These are phyloP conservation scores for Phaffia tasmanica DNA, from an alignment of 768 basidiomycete genomes.

Conservation along the genomic window DNA sequence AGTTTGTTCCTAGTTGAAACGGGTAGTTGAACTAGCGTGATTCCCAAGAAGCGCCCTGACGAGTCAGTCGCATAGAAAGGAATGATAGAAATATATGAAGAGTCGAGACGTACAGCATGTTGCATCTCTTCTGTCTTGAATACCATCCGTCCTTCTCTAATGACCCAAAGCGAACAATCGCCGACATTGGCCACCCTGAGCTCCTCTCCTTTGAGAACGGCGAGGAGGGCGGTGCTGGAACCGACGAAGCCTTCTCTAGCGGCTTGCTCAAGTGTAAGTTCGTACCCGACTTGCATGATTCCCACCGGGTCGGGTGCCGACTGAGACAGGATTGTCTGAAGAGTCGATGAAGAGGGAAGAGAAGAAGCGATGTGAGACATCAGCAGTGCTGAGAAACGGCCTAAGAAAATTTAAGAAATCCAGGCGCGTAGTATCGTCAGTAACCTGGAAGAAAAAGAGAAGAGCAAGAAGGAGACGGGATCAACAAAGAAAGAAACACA, in stretches of 20 bases:
- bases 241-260: slow-evolving; percentile 42
- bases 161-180: slow-evolving; percentile 73
- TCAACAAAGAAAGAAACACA: neutral
- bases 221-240: slow-evolving; percentile 42
- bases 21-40: slow-evolving; percentile 48
- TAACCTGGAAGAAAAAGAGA: neutral
- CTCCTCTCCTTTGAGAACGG: slow-evolving; percentile 44
- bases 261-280: slow-evolving; percentile 40
- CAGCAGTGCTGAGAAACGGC: slow-evolving; percentile 14
- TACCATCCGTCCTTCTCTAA: slow-evolving; percentile 58
- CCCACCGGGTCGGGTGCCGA: slow-evolving; percentile 38
- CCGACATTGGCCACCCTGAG: slow-evolving; percentile 75
- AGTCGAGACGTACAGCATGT: slow-evolving; percentile 52
- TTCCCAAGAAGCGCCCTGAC: neutral
- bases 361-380: slow-evolving; percentile 9
- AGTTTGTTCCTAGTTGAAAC: slow-evolving; percentile 41
- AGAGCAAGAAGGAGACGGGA: neutral
- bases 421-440: neutral
- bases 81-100: slow-evolving; percentile 39
- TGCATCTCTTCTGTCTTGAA: slow-evolving; percentile 92
- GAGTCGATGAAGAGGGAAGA: neutral
- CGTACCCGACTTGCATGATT: slow-evolving; percentile 44
- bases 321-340: too few species aligned
- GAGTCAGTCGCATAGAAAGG: neutral
- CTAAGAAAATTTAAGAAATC: slow-evolving; percentile 1